Evolutionary conservation across 192 early-diverging fungal species (phyloP).

Genomic region (Lunasporangiospora selenospora): DNA sequence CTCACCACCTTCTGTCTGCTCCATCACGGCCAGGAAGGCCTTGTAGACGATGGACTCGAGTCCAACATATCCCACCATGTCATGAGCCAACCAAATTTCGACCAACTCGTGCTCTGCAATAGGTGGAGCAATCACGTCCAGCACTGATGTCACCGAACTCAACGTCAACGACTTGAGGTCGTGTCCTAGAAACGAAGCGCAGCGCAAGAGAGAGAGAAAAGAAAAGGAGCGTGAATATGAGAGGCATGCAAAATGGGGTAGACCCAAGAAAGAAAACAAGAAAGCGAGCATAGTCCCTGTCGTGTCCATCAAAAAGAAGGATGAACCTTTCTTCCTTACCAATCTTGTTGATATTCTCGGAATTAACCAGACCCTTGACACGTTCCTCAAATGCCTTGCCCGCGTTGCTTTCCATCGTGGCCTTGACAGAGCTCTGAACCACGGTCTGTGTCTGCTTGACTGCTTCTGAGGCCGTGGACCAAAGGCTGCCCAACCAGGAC

Average conservation of each 20-base stretch:
- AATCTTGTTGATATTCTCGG: slow-evolving; percentile 66
- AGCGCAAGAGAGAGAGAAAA: neutral
- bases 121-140: slow-evolving; percentile 66
- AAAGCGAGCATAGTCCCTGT: neutral
- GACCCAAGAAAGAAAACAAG: neutral
- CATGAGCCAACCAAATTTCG: slow-evolving; percentile 64
- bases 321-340: slow-evolving; percentile 29
- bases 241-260: neutral
- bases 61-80: slow-evolving; percentile 62
- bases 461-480: slow-evolving; percentile 61
- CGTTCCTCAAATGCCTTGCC: slow-evolving; percentile 57
- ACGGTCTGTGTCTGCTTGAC: slow-evolving; percentile 61
- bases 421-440: slow-evolving; percentile 58
- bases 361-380: slow-evolving; percentile 61
- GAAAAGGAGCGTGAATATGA: neutral
- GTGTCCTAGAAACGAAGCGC: slow-evolving; percentile 40
- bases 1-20: slow-evolving; percentile 65
- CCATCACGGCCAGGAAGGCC: slow-evolving; percentile 63
- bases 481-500: slow-evolving; percentile 57
- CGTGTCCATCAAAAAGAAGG: neutral
- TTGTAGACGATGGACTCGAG: slow-evolving; percentile 60
- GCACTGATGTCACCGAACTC: slow-evolving; percentile 52
- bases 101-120: slow-evolving; percentile 67
- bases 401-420: slow-evolving; percentile 55
- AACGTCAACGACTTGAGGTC: slow-evolving; percentile 56